phyloP scores from a whole-genome alignment of 202 grass and related monocot genomes.

The Alloteropsis angusta region DNA sequence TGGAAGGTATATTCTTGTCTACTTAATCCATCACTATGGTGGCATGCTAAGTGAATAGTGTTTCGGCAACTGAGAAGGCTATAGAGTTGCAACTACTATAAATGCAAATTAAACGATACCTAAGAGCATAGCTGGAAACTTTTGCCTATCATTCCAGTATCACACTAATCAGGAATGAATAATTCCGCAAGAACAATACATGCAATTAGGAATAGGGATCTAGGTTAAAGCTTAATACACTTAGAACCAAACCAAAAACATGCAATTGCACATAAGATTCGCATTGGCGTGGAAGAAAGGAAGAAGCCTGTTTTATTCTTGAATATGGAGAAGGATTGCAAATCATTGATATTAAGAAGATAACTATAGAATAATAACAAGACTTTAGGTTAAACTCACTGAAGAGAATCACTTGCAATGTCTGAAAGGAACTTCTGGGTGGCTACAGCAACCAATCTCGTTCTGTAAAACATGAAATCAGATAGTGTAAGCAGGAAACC shows the following conservation, averaged over 20 bases:
- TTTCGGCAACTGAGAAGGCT: neutral
- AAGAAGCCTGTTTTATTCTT: neutral
- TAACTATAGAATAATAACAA: neutral
- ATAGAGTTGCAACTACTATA: neutral
- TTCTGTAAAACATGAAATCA: conserved; percentile 49
- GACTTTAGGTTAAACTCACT: conserved; percentile 46
- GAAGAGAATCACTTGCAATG: conserved; percentile 84
- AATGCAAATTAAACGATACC: neutral
- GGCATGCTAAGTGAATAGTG: neutral
- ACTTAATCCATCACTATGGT: neutral
- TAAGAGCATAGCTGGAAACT: neutral
- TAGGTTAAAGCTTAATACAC: neutral
- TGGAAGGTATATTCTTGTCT: neutral
- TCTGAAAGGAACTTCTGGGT: conserved; percentile 95
- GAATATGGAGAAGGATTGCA: neutral
- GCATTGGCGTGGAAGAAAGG: neutral
- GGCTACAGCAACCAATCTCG: conserved; percentile 80
- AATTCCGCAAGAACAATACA: neutral
- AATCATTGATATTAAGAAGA: neutral
- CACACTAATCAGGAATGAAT: neutral
- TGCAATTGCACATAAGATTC: neutral
- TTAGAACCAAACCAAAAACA: neutral
- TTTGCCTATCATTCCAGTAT: neutral
- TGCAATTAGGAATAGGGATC: neutral
- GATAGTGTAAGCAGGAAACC: neutral